Percentiles rank a stretch among this genome's conserved stretches.
Evolutionary conservation across 345 rosid genomes (phyloP).

Genomic region (Acer saccharum): DNA sequence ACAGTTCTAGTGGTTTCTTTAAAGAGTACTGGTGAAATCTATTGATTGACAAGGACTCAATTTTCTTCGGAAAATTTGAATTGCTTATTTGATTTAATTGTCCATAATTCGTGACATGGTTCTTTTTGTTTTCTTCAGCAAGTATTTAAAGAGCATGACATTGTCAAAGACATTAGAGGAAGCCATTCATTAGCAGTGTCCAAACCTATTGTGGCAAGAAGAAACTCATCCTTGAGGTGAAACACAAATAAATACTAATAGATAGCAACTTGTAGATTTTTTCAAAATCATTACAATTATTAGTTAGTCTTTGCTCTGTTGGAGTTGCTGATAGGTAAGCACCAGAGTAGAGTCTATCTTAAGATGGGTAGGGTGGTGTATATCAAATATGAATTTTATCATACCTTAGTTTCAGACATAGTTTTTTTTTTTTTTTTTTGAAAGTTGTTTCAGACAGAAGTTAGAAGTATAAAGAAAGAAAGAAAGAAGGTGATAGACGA

Average conservation of each 20-base stretch:
- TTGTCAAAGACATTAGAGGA: not conserved
- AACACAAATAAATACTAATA: not conserved
- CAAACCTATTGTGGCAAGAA: not conserved
- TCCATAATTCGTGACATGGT: not conserved
- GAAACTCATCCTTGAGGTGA: not conserved
- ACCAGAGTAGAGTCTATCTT: not conserved
- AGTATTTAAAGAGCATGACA: not conserved
- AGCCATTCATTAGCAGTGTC: not conserved
- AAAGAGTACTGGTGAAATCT: not conserved
- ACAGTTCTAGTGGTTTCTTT: not conserved
- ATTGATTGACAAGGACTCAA: not conserved
- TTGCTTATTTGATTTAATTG: not conserved
- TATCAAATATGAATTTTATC: not conserved
- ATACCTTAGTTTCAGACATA: not conserved
- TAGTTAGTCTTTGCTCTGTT: not conserved
- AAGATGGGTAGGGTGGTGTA: not conserved
- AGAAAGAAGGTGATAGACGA: not conserved
- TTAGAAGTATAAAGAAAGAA: not conserved
- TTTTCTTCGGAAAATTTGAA: not conserved
- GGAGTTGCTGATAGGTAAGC: not conserved
- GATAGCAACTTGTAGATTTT: not conserved
- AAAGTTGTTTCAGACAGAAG: not conserved
- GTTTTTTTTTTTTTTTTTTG: too few relatives aligned
- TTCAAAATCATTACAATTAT: not conserved
- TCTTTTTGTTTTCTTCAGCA: not conserved